Base-by-base conservation (phyloP, 352 stramenopile genomes). In the Phytophthora fragariae region DNA sequence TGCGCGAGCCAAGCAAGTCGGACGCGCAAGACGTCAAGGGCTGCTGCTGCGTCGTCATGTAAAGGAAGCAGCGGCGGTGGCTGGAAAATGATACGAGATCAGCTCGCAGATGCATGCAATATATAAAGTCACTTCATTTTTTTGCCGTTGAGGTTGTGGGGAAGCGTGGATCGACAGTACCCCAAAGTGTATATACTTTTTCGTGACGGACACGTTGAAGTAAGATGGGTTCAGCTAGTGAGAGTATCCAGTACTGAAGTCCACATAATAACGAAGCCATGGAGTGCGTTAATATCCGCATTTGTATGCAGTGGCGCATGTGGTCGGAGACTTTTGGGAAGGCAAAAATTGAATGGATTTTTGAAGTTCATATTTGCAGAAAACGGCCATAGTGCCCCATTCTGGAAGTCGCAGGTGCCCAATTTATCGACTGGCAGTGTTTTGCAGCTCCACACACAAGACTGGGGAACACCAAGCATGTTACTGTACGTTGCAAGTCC, bases 11-110 rank as follows among this genome's bases (percentile, higher is more conserved):
- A 4, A 82, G 77, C 67, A 77, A 73, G n/a, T 81, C 72, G 17
- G 68, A 83, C 39, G 55, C 57, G 7, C 39, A 65, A 1, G 60
- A 81, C 29, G 70, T 75, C 29, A 81, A 81, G 21, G 58, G 70
- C 63, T 80, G 67, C 31, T 93, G 86, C 80, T 92, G 86, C 72
- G 49, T 92, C 39, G 69, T 93, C 64, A 93, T 90, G 83, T 93
- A 68, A 83, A 41, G 24, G 0, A 49, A 19, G 3, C 41, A 15
- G 41, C 41, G n/a, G 35, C 11, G 63, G 12, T 15, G 10, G 7
- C 39, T 19, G 14, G 50, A 64, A 58, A 63, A 60, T 69, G 66
- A 69, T 55, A 59, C 59, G 66, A 21, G 33, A 47, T 12, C 27
- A 58, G 24, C 61, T 24, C 61, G 61, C 62, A 61, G 31, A 70